Base-by-base conservation (phyloP, 495 filamentous ascomycete genomes). In the Thermothielavioides terrestris region DNA sequence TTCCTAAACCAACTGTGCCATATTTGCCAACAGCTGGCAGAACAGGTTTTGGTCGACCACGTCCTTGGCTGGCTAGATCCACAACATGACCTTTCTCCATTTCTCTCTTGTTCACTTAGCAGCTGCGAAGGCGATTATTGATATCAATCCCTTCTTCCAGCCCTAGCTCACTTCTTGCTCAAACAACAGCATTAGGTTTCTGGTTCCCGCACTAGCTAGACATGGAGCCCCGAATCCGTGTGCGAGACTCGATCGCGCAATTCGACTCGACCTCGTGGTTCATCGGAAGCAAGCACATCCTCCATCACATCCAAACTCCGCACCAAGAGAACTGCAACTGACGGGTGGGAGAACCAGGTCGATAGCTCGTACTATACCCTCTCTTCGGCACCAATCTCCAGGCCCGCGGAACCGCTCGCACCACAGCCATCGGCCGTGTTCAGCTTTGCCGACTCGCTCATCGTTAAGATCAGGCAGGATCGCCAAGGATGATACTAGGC, bases 371-470 rank as follows among this genome's bases (percentile, higher is more conserved):
- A 32, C 17, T 48, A 40, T 15, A 40, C 26, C 12, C 36, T 48
- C 36, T 40, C 46, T 11, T 7, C 17, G 6, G 36, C 12, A 3
- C 35, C 35, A 12, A 17, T 17, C 3, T 18, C 46, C 26, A 12
- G 1, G 14, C 46, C 46, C 18, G 12, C 26, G 10, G n/a, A 18
- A 11, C 46, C 46, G 25, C 46, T 40, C 18, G 17, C 5, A 17
- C 46, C 46, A 48, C 11, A 36, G 36, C 1, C 46, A 48, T 40
- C 46, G 1, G 46, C 46, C 35, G 46, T 48, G 18, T 40, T 48
- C 36, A 39, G 36, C 36, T 48, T 48, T 22, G 26, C 17, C 18
- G 18, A 48, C 26, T 11, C 17, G 35, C 26, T 48, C 26, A 48
- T 48, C 36, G 17, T 48, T 35, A 39, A 48, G 11, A 17, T 40